Base-by-base conservation (phyloP, 352 stramenopile genomes). In the Phytophthora macrochlamydospora region DNA sequence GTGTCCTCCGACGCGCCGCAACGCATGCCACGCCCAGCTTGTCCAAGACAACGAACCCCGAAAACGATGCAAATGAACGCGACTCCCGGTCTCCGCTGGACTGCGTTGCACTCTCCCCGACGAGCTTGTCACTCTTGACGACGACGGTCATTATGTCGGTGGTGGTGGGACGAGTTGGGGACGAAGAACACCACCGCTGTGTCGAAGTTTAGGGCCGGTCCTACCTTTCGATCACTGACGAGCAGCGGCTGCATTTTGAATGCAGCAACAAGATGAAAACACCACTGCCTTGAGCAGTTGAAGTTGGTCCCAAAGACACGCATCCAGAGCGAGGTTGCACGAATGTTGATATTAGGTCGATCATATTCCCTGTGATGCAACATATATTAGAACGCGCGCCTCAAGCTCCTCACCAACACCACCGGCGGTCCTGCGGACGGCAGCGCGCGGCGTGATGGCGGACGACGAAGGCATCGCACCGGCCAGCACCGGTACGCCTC, bases 401-500 rank as follows among this genome's bases (percentile, higher is more conserved):
- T 24, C 38, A 45, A 45, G 38, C 8, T 12, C 8, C 11, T 45
- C 18, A 13, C 11, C 38, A 45, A 45, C 13, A 24, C 18, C 18
- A 24, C 18, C 18, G 18, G 18, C 18, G 18, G 11, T 44, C 46
- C 33, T 61, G 45, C 7, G 8, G 38, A 51, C 43, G 14, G 45
- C 31, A 49, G 12, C 53, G 29, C 55, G 29, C 38, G 63, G 42
- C 14, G 56, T 14, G 29, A 78, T 78, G 71, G 62, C 59, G 37
- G 71, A 78, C 14, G 71, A 78, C 31, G 71, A 73, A 7, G 59
- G 53, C 48, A 63, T 69, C 48, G 30, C 66, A 64, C 33, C 67
- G 58, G 59, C 49, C 18, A 75, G 44, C 58, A 69, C 50, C 51
- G 71, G 71, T 78, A 78, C 65, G 70, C 73, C 45, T 35, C 60